Percentiles rank a stretch among this genome's conserved stretches.
Evolutionary conservation across 306 rosid genomes (phyloP).

Genomic region (Prunus fruticosa): DNA sequence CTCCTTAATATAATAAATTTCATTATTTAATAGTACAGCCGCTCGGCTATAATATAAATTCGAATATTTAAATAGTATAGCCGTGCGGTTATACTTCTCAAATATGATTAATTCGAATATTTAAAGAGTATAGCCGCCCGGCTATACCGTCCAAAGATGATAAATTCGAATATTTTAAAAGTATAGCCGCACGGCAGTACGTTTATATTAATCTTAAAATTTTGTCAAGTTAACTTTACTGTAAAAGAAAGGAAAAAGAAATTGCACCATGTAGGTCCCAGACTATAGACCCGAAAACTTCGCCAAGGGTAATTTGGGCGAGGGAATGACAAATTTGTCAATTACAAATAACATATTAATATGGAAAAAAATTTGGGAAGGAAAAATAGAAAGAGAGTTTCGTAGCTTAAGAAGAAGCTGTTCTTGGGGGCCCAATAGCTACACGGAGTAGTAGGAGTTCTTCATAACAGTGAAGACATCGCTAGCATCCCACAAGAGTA

Average conservation of each 20-base stretch:
- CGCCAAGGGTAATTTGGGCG: neutral
- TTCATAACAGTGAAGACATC: neutral
- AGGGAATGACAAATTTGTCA: neutral
- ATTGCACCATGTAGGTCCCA: neutral
- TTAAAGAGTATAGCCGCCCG: no score
- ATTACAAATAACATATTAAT: neutral
- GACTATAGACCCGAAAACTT: neutral
- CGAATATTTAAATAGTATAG: no score
- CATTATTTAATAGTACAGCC: no score
- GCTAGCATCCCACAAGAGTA: slow-evolving; percentile 6
- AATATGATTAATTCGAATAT: no score
- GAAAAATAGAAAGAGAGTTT: neutral
- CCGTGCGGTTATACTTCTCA: no score
- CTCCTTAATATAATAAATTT: no score
- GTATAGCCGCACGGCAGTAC: no score
- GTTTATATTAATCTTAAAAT: no score
- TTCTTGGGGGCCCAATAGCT: neutral
- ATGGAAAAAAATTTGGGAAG: neutral
- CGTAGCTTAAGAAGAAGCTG: neutral
- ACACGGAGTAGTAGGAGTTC: neutral
- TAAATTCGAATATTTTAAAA: no score
- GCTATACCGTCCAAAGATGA: no score
- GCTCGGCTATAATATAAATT: no score
- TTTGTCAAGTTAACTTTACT: no score
- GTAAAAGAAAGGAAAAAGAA: neutral